These are phyloP conservation scores for Mycena galopus DNA, from an alignment of 768 basidiomycete genomes.

Conservation along the genomic window DNA sequence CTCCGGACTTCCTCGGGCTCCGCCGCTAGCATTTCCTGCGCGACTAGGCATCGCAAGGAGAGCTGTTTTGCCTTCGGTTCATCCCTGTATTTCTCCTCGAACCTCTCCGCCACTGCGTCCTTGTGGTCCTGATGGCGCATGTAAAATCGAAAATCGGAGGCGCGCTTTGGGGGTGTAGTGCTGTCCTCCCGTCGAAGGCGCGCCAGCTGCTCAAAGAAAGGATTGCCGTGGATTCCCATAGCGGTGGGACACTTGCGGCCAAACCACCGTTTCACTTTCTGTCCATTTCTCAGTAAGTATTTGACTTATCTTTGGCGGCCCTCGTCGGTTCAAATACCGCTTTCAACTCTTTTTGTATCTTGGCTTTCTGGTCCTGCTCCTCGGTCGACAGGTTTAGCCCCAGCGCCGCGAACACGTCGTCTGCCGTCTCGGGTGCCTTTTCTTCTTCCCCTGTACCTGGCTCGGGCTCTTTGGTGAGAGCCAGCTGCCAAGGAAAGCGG, in stretches of 20 bases:
- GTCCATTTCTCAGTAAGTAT: background rate
- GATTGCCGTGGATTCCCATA: too few relatives aligned
- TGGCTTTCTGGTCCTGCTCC: background rate
- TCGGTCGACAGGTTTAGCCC: background rate
- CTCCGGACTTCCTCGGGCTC: background rate
- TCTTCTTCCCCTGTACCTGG: too few relatives aligned
- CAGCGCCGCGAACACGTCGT: background rate
- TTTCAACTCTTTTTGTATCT: background rate
- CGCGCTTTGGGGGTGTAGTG: background rate
- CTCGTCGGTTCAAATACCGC: background rate
- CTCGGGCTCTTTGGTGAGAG: too few relatives aligned
- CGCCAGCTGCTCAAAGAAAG: background rate
- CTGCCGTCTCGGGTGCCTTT: too few relatives aligned
- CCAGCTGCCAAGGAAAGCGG: too few relatives aligned
- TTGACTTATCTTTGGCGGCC: too few relatives aligned
- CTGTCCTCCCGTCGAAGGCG: background rate
- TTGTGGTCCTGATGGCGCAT: background rate
- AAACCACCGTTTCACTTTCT: constrained; percentile 19
- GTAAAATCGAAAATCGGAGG: background rate
- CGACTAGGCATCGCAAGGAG: background rate
- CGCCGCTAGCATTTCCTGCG: background rate
- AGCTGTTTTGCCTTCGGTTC: background rate
- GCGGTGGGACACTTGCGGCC: background rate
- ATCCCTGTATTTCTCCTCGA: background rate
- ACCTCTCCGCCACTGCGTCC: background rate